Percentiles rank a stretch among this genome's conserved stretches.
Conservation (phyloP, 2,329 filamentous ascomycete species). For the Hysterium pulicare region DNA sequence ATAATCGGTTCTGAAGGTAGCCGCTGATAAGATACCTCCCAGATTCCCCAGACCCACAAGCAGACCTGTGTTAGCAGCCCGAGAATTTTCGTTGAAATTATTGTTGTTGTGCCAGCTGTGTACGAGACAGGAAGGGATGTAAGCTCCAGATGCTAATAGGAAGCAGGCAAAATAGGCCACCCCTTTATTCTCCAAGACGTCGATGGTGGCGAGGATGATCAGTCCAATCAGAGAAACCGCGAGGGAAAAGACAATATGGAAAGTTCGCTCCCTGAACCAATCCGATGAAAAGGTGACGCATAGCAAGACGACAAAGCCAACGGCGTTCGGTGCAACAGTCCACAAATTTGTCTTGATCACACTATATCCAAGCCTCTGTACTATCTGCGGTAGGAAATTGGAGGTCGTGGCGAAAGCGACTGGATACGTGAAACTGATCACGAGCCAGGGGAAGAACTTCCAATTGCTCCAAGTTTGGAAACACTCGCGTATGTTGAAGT, state of each 20-base stretch:
- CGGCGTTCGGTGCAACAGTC: constrained; percentile 49
- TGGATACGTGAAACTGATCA: constrained; percentile 48
- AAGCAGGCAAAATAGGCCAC: constrained; percentile 53
- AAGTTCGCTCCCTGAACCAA: constrained; percentile 44
- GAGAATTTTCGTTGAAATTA: constrained; percentile 49
- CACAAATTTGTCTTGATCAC: constrained; percentile 48
- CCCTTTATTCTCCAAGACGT: constrained; percentile 40
- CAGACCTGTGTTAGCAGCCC: constrained; percentile 49
- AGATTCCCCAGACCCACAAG: constrained; percentile 50
- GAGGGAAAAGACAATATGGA: constrained; percentile 44
- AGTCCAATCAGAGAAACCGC: constrained; percentile 43
- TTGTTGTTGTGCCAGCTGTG: constrained; percentile 54
- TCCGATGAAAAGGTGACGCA: constrained; percentile 45
- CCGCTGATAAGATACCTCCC: constrained; percentile 45
- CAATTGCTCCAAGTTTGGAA: constrained; percentile 44
- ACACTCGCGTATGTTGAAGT: constrained; percentile 40
- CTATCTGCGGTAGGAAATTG: constrained; percentile 50
- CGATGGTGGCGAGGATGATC: constrained; percentile 44
- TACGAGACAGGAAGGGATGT: constrained; percentile 48
- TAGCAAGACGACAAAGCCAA: constrained; percentile 47
- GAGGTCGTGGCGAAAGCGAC: constrained; percentile 46
- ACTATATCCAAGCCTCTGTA: constrained; percentile 44
- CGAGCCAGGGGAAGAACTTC: constrained; percentile 45
- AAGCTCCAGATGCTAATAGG: constrained; percentile 45
- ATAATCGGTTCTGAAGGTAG: constrained; percentile 48